Percentiles rank a stretch among this genome's conserved stretches.
Evolutionary conservation across 2,329 filamentous ascomycete species (phyloP).

Genomic region (Coniella vitis): DNA sequence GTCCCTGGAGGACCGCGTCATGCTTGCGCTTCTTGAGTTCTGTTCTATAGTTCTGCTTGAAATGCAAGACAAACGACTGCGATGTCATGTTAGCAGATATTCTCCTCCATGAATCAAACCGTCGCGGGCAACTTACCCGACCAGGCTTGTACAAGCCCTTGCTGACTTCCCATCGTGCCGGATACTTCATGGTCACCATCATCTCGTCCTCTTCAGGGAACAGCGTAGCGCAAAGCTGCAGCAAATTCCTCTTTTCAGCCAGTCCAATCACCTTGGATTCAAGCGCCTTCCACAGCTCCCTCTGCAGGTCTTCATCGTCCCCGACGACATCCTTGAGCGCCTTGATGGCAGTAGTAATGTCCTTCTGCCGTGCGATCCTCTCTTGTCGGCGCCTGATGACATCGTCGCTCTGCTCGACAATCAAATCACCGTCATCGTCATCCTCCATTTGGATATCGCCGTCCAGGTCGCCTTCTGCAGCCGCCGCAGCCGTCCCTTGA

Average conservation of each 20-base stretch:
- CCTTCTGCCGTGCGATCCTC: slow-evolving; percentile 40
- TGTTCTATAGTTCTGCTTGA: slow-evolving; percentile 18
- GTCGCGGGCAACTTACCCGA: slow-evolving; percentile 6
- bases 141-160: slow-evolving; percentile 6
- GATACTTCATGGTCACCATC: slow-evolving; percentile 39
- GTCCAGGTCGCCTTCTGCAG: not conserved
- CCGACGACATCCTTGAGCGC: slow-evolving; percentile 42
- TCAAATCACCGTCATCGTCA: slow-evolving; percentile 33
- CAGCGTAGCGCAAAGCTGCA: slow-evolving; percentile 45
- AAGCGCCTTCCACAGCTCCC: slow-evolving; percentile 42
- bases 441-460: slow-evolving; percentile 16
- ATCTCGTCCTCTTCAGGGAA: slow-evolving; percentile 42
- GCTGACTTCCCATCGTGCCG: slow-evolving; percentile 36
- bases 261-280: slow-evolving; percentile 40
- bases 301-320: slow-evolving; percentile 36
- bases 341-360: slow-evolving; percentile 38
- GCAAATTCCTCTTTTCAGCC: slow-evolving; percentile 41
- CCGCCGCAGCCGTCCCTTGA: not conserved
- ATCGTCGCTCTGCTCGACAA: slow-evolving; percentile 39
- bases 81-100: slow-evolving; percentile 2
- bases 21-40: slow-evolving; percentile 41
- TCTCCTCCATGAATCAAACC: too few relatives aligned
- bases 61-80: slow-evolving; percentile 16
- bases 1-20: slow-evolving; percentile 18
- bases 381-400: slow-evolving; percentile 39